Base-by-base conservation (phyloP, 805 yeast genomes). In the Zygosaccharomyces bisporus region DNA sequence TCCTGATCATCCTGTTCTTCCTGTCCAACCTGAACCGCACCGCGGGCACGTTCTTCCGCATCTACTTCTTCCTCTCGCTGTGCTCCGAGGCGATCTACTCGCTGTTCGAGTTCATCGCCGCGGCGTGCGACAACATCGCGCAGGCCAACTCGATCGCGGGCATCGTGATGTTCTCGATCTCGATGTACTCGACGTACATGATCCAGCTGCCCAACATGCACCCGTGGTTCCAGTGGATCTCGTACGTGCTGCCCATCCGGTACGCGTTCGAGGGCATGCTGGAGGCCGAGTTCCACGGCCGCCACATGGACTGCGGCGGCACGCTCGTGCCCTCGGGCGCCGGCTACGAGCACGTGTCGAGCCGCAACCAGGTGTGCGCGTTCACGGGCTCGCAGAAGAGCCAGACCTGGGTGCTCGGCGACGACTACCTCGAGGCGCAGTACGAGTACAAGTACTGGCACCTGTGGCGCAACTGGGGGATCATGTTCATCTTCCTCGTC, bases 401-500 rank as follows among this genome's bases (percentile, higher is more conserved):
- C 33, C 57, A 61, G 17, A 45, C 57, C 10, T 51, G 51, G 39
- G 86, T 86, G 37, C 55, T 62, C 24, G 95, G 95, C 53, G 77
- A 80, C 51, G 64, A 61, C 27, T 86, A 83, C 56, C 51, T 86
- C 44, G 49, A 50, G 4, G 55, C 54, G 3, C 60, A 79, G 6
- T 86, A 63, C 63, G 58, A 63, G 33, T 87, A 81, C 68, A 58
- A 58, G 16, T 78, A 73, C 55, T 50, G 63, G 16, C 86, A 87
- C 63, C 73, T 76, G 39, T 87, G 95, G 95, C 79, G 95, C 69
- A 84, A 87, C 61, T 72, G 83, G 45, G 95, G 89, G 57, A 77
- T 83, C 47, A 47, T 76, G 47, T 59, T 80, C 57, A 86, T 75
- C 2, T 81, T 58, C 39, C 31, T 56, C 31, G 38, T 51, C 16